phyloP scores from a whole-genome alignment of 1,139 yeast species.

The Yamadazyma trypodendri region DNA sequence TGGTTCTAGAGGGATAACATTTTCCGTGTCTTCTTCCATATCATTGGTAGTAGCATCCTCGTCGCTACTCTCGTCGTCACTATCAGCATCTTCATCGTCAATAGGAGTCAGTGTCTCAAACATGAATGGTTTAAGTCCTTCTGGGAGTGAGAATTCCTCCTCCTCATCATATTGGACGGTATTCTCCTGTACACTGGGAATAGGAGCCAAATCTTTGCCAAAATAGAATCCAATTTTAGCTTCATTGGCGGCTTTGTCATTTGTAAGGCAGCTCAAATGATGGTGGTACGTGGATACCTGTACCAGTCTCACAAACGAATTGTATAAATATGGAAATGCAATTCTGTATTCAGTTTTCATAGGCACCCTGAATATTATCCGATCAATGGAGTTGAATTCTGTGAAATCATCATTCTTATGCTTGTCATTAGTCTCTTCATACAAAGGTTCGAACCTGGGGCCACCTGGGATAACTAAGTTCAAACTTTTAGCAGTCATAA shows the following conservation, averaged over 20 bases:
- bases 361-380: constrained; percentile 77
- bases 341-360: constrained; percentile 80
- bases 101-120: neutral
- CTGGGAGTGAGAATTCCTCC: constrained; percentile 11
- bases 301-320: constrained; percentile 71
- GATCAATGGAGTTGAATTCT: constrained; percentile 85
- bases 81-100: constrained; percentile 18
- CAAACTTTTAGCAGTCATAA: constrained; percentile 87
- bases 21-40: constrained; percentile 7
- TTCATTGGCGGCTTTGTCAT: constrained; percentile 37
- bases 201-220: constrained; percentile 12
- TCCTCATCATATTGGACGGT: constrained; percentile 11
- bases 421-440: constrained; percentile 53
- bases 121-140: constrained; percentile 14
- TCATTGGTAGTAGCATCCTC: constrained; percentile 6
- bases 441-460: constrained; percentile 92
- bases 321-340: constrained; percentile 83
- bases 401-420: constrained; percentile 75
- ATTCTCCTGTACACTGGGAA: constrained; percentile 9
- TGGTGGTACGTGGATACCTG: constrained; percentile 59
- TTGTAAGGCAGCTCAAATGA: constrained; percentile 51
- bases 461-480: constrained; percentile 92
- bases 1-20: constrained; percentile 25
- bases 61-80: constrained; percentile 21
- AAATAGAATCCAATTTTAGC: constrained; percentile 27